A percentile compares a stretch with the other conserved stretches of the same genome.
Evolutionary conservation across 2,329 filamentous ascomycete species (phyloP).

Genomic region (Talaromyces rugulosus): DNA sequence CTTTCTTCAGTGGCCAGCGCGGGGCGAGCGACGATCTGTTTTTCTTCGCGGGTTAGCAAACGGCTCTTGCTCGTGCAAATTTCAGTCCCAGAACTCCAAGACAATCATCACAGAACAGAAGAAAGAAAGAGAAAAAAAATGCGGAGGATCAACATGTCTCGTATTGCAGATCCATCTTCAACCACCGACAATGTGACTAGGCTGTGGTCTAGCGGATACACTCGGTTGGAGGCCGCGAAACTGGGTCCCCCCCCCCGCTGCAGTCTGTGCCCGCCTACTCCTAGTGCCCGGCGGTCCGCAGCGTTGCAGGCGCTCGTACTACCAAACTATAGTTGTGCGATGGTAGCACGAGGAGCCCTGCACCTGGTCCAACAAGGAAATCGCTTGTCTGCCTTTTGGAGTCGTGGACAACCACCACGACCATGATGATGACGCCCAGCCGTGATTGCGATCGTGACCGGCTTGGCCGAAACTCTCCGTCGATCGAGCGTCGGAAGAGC

Average conservation of each 20-base stretch:
- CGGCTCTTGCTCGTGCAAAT: background rate
- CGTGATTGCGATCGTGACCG: background rate
- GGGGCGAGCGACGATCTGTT: background rate
- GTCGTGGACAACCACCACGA: background rate
- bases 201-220: background rate
- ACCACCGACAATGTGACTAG: background rate
- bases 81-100: background rate
- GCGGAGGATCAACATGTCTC: background rate
- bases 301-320: background rate
- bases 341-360: background rate
- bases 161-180: background rate
- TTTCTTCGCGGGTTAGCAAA: background rate
- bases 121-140: background rate
- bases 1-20: constrained; percentile 3
- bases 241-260: background rate
- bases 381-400: background rate
- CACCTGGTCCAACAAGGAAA: background rate
- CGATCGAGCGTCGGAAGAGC: background rate
- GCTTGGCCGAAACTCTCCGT: background rate
- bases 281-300: background rate
- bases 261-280: background rate
- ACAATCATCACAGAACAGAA: background rate
- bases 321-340: background rate
- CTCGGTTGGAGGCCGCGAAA: background rate
- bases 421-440: background rate